Evolutionary conservation across 106 monocot species (phyloP).

Genomic region (Hemerocallis citrina): DNA sequence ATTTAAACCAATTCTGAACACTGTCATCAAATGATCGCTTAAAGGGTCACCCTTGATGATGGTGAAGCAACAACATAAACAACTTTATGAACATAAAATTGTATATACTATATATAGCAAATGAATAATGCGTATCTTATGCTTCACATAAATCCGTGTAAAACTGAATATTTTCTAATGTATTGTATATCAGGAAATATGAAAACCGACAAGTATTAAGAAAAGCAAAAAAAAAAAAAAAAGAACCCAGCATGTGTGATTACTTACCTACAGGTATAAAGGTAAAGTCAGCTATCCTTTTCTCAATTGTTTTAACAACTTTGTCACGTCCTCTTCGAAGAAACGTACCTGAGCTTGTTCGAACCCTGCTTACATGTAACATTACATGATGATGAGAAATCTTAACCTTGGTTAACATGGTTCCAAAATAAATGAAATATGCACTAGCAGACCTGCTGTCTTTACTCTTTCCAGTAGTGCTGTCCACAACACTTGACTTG

Average conservation of each 20-base stretch:
- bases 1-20: background rate
- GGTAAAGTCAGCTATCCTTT: constrained; percentile 68
- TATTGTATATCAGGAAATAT: no score
- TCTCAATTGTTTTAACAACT: constrained; percentile 51
- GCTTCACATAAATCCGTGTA: background rate
- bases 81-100: background rate
- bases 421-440: background rate
- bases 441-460: constrained; percentile 48
- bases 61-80: background rate
- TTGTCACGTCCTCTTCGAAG: constrained; percentile 54
- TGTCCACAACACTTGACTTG: constrained; percentile 66
- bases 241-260: no score
- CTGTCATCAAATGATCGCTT: background rate
- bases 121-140: background rate
- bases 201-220: background rate
- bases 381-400: background rate
- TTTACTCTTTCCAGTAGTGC: constrained; percentile 51
- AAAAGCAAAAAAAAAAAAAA: no score
- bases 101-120: background rate
- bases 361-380: constrained; percentile 26
- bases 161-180: background rate
- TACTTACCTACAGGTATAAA: constrained; percentile 59
- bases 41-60: background rate
- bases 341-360: constrained; percentile 69
- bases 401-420: background rate